A percentile compares a stretch with the other conserved stretches of the same genome.
These are phyloP conservation scores for Arabis hirsuta DNA, from an alignment of 345 rosid genomes.

Conservation along the genomic window DNA sequence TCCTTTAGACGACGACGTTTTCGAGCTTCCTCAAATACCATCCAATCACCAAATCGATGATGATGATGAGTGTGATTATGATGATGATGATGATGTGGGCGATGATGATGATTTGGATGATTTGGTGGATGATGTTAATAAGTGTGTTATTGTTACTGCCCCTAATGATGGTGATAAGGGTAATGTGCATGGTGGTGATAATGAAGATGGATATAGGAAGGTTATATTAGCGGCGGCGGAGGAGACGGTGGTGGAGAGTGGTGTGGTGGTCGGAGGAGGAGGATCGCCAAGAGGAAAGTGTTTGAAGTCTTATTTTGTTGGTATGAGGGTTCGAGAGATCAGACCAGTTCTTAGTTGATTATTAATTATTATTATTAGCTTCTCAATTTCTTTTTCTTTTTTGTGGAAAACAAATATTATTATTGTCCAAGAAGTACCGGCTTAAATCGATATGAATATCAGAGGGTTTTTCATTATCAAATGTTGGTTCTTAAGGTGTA, in stretches of 20 bases:
- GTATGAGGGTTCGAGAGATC: slow-evolving; percentile 39
- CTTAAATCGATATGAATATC: slow-evolving; percentile 15
- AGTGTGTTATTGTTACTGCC: not conserved
- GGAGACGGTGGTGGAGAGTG: slow-evolving; percentile 31
- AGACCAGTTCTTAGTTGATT: slow-evolving; percentile 44
- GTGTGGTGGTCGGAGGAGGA: slow-evolving; percentile 39
- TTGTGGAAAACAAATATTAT: slow-evolving; percentile 8
- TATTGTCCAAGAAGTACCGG: slow-evolving; percentile 25
- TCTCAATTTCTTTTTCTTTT: not conserved
- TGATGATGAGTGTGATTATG: slow-evolving; percentile 13
- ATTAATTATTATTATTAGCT: not conserved
- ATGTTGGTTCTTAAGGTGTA: slow-evolving; percentile 5
- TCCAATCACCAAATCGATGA: slow-evolving; percentile 23
- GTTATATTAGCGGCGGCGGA: slow-evolving; percentile 28
- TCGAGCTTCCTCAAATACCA: slow-evolving; percentile 36
- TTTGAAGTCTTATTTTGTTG: slow-evolving; percentile 45
- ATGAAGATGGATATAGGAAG: slow-evolving; percentile 32
- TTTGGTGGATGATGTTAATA: slow-evolving; percentile 15
- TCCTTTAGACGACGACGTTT: slow-evolving; percentile 47
- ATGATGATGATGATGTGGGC: slow-evolving; percentile 1
- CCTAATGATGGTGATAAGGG: slow-evolving; percentile 18
- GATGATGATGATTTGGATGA: slow-evolving; percentile 33
- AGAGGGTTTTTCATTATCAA: not conserved
- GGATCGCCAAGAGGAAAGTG: slow-evolving; percentile 49
- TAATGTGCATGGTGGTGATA: slow-evolving; percentile 42